Base-by-base conservation (phyloP, 2,329 filamentous ascomycete genomes). In the Colletotrichum magnum region DNA sequence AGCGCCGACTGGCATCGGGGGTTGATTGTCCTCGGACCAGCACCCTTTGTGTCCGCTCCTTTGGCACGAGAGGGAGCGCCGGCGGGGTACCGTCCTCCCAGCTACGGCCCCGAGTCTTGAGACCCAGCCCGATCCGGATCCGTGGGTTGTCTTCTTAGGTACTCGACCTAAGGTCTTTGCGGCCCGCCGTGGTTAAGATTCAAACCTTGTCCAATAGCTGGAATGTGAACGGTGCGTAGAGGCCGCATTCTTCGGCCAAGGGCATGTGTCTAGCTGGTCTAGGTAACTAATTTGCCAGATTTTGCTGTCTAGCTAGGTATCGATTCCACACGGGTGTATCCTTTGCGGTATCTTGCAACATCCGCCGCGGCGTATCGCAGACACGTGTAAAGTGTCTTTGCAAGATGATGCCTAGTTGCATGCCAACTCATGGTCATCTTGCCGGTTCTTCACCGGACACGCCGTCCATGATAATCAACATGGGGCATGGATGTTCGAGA, bases 61-160 rank as follows among this genome's bases (percentile, higher is more conserved):
- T 13, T 65, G 66, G 61, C 41, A 68, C 26, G 54, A 15, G 53
- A 48, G 66, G 66, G 64, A 56, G 32, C 28, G 21, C 58, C 47
- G 58, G 58, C 48, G n/a, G 26, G 12, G 41, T 32, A 18, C 18
- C 41, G 36, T n/a, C 16, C 28, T 39, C 54, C 48, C 52, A 48
- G 51, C 32, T 48, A 16, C 61, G 47, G 41, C 32, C 26, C 28
- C 48, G 60, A 21, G 15, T 18, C 39, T 12, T 16, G 45, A 36
- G 41, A 24, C 51, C 28, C 54, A 54, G 50, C 66, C 61, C n/a
- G 54, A 56, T 65, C 54, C 48, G 66, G 66, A 39, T 18, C 28
- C 13, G 28, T 48, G 47, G 66, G 41, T 24, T 21, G 12, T 21
- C 53, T 58, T 21, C 24, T 39, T 24, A 24, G 21, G 21, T 24